These are phyloP conservation scores for Protomyces lactucae-debilis DNA, from an alignment of 1,139 yeast species.

Conservation along the genomic window DNA sequence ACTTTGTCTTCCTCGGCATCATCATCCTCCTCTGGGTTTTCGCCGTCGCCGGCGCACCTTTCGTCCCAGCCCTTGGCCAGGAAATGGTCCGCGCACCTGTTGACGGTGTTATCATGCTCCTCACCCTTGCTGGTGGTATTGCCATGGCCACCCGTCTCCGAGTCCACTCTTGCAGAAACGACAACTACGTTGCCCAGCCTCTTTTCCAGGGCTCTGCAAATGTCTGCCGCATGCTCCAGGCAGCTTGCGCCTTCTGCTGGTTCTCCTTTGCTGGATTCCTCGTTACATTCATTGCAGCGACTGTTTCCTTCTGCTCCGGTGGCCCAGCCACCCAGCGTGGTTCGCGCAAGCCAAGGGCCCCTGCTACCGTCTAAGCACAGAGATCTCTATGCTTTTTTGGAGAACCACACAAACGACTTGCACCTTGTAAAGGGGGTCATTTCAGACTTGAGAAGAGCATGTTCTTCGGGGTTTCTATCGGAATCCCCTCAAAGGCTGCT, in stretches of 20 bases:
- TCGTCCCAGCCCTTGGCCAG: conserved; percentile 56
- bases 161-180: conserved; percentile 77
- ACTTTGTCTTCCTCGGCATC: conserved; percentile 76
- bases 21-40: conserved; percentile 81
- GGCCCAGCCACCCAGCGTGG: conserved; percentile 25
- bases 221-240: conserved; percentile 96
- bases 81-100: conserved; percentile 67
- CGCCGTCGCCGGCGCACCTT: conserved; percentile 47
- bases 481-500: too few relatives aligned
- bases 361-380: conserved; percentile 19
- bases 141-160: conserved; percentile 88
- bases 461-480: too few relatives aligned
- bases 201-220: conserved; percentile 69
- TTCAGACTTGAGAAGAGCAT: too few relatives aligned
- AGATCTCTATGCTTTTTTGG: neutral
- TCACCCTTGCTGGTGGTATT: conserved; percentile 90
- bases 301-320: conserved; percentile 50
- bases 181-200: conserved; percentile 60
- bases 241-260: conserved; percentile 83
- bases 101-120: conserved; percentile 83
- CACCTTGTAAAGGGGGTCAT: too few relatives aligned
- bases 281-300: conserved; percentile 55
- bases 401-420: too few relatives aligned
- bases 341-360: conserved; percentile 25
- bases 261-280: conserved; percentile 73